Conservation (phyloP, 768 basidiomycete genomes). For the Podaxis carcinomalis region DNA sequence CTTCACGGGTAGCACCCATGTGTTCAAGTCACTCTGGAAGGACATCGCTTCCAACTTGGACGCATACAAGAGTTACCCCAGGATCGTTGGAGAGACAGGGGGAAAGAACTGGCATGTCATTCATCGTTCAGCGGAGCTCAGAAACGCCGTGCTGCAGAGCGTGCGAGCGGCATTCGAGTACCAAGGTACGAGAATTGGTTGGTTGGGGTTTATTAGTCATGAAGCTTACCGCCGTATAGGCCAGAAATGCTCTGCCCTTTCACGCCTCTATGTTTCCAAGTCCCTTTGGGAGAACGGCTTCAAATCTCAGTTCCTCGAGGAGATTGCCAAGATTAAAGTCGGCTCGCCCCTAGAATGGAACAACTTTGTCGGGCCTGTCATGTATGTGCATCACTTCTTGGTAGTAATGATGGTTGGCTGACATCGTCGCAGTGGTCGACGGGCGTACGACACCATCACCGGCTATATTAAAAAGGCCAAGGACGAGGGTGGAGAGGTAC, state of each 20-base stretch:
- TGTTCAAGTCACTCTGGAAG: slow-evolving; percentile 97
- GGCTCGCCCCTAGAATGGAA: slow-evolving; percentile 71
- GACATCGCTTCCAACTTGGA: slow-evolving; percentile 88
- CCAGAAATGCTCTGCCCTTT: slow-evolving; percentile 96
- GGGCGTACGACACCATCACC: slow-evolving; percentile 86
- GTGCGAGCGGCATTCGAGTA: slow-evolving; percentile 94
- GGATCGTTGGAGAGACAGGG: slow-evolving; percentile 97
- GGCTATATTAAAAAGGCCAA: slow-evolving; percentile 85
- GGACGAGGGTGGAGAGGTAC: slow-evolving; percentile 82
- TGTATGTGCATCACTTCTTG: slow-evolving; percentile 43
- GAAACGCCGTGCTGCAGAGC: slow-evolving; percentile 86
- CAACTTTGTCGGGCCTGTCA: slow-evolving; percentile 96
- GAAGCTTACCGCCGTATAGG: slow-evolving; percentile 35
- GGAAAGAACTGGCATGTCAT: slow-evolving; percentile 99
- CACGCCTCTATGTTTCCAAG: slow-evolving; percentile 84
- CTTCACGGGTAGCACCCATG: slow-evolving; percentile 93
- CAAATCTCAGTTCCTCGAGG: slow-evolving; percentile 69
- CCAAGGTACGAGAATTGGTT: slow-evolving; percentile 51
- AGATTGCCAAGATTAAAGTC: slow-evolving; percentile 82
- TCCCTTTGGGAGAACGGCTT: slow-evolving; percentile 86
- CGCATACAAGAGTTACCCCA: slow-evolving; percentile 82
- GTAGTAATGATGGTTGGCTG: slow-evolving; percentile 1
- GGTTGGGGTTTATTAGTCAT: background rate
- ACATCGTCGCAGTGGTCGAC: slow-evolving; percentile 51
- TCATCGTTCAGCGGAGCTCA: slow-evolving; percentile 81